Base-by-base conservation (phyloP, 179 eudicot species). In the Corrigiola litoralis region DNA sequence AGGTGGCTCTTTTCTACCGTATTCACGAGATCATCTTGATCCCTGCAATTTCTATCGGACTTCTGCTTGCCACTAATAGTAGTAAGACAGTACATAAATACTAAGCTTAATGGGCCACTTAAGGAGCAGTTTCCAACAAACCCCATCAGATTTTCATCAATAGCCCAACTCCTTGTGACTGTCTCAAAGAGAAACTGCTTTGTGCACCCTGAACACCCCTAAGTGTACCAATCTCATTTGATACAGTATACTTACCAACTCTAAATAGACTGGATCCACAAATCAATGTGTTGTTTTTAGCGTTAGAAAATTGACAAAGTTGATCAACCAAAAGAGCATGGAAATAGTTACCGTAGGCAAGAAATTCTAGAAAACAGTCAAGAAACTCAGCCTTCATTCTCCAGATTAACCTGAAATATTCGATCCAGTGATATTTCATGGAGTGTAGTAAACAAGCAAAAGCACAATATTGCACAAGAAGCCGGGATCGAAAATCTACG, bases 301-400 rank as follows among this genome's bases (percentile, higher is more conserved):
- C 33, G 23, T 28, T 69, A 52, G 38, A 62, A 52, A 52, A 51
- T 42, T 10, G 61, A 61, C 46, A 69, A 69, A 69, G 47, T 53
- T 61, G 52, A 61, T 69, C 61, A 61, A 72, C 61, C 54, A 67
- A 66, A 65, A 72, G 61, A 41, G 60, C 29, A 23, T 2, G 29
- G 18, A 48, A 60, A 59, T 48, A 38, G 44, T 56, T 29, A 23
- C 33, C 64, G 36, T 61, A 41, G 61, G 46, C 12, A 36, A 51
- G 33, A 42, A 50, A n/a, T 17, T 69, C 66, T 25, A 57, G 23
- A 71, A 37, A 31, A 47, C n/a, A 47, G 65, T 57, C n/a, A 56
- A 63, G 13, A 44, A 40, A 71, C 48, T 49, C 58, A 34, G 36
- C 11, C 9, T 46, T 37, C 68, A 28, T 56, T 63, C 75, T 46